Base-by-base conservation (phyloP, 768 basidiomycete genomes). In the Suillus decipiens region DNA sequence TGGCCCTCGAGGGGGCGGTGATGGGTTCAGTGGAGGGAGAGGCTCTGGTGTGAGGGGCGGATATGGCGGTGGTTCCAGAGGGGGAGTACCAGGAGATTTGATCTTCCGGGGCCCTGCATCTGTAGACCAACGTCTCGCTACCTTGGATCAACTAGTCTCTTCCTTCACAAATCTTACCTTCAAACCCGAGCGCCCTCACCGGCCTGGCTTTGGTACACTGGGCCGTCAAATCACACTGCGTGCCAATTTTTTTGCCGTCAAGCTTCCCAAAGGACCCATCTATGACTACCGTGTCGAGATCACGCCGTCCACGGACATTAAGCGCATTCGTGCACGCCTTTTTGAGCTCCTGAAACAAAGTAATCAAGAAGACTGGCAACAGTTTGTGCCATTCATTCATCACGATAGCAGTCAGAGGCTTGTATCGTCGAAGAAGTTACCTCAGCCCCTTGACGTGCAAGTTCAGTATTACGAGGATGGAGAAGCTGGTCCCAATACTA, bases 201-300 rank as follows among this genome's bases (percentile, higher is more conserved):
- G 84, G 6, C 83, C 83, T 12, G 77, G 75, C 22, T 84, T 76
- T 59, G 84, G 84, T 19, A 78, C 73, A 1, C 64, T 68, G 8
- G 84, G 84, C 11, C 72, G 57, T 8, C 2, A 68, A 24, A 76
- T 81, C 61, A 78, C 75, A 31, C 69, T 86, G 8, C 80, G 85
- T 1, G 72, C 83, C 41, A 85, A 85, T 63, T 84, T 84, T 68
- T 85, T 86, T 67, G 63, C 83, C 0, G 68, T 84, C 61, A 74
- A 69, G 28, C 74, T 84, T 42, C 76, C 80, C 1, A 77, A 77
- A 60, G 75, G 72, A 0, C 66, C 75, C 22, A 62, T 85, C 4
- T 77, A 77, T 60, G 84, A 86, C 64, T 85, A 85, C 63, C 76
- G 78, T 39, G 72, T 83, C 62, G 67, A 72, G 0, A 68, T 82